phyloP scores from a whole-genome alignment of 306 rosid genomes.

The Casuarina glauca region DNA sequence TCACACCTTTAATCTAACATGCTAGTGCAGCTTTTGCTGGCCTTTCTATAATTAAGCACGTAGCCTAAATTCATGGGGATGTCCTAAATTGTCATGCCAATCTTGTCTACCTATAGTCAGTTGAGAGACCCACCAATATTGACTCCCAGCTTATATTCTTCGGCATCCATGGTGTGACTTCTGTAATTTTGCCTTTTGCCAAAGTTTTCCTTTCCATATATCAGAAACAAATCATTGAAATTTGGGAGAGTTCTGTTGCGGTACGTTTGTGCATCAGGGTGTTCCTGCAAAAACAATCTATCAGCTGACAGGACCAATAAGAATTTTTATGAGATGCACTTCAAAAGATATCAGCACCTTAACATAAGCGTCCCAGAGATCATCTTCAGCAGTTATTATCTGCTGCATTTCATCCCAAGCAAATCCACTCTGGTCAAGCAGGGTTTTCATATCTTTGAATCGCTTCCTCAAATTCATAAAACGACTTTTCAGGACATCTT shows the following conservation, averaged over 20 bases:
- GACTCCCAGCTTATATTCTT: conserved; percentile 27
- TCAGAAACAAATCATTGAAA: conserved; percentile 54
- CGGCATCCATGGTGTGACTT: conserved; percentile 26
- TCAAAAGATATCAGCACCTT: conserved; percentile 37
- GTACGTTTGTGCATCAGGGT: conserved; percentile 42
- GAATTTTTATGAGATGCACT: neutral
- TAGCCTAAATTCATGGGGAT: neutral
- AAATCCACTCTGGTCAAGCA: conserved; percentile 50
- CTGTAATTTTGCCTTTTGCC: conserved; percentile 20
- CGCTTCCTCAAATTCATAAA: conserved; percentile 44
- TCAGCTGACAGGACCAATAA: conserved; percentile 23
- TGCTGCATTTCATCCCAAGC: conserved; percentile 60
- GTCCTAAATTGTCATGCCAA: neutral
- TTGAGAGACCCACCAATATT: conserved; percentile 37
- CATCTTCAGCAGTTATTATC: conserved; percentile 46
- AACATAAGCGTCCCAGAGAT: conserved; percentile 51
- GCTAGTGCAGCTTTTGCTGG: neutral
- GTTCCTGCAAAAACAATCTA: conserved; percentile 40
- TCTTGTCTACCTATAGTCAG: neutral
- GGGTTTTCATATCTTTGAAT: conserved; percentile 50
- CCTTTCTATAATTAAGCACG: neutral
- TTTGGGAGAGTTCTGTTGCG: conserved; percentile 50
- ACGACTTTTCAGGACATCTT: conserved; percentile 43
- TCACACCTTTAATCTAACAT: neutral
- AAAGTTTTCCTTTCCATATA: conserved; percentile 38